Evolutionary conservation across 345 rosid genomes (phyloP), one percentile per base, ranked within the genome.

Genomic region (Melastoma malabathricum): DNA sequence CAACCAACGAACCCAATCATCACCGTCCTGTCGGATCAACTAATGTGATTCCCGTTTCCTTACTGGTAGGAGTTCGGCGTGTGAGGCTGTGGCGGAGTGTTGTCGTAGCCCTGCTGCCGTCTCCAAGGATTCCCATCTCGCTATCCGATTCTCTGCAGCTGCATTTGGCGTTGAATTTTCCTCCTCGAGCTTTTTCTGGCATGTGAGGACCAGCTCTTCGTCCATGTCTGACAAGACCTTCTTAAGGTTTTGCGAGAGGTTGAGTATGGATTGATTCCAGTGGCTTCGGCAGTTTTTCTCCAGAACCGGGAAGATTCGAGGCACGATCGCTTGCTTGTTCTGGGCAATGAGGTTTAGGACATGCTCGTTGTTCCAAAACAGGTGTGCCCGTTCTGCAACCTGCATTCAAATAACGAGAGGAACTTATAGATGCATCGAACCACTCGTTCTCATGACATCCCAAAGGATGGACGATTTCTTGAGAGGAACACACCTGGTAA

Each of bases 341-440:
- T 76, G 70, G 13, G 67, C 59, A 6, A 81, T 58, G 9, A 76
- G 86, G 44, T 70, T 68, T 15, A 81, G 71, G 66, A 84, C 27
- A 46, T 73, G 83, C 64, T 79, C 89, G 2, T 84, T 84, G 71
- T 79, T 76, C 89, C 79, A 81, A 16, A 84, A 62, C 70, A 84
- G 64, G 66, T 81, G 94, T 17, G 89, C 89, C 41, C 94, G 76
- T 70, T 84, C 89, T 1, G 94, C 82, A 47, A 84, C 88, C 94
- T 84, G 76, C 58, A 73, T 52, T 13, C 17, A 4, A 15, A 31
- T 22, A 49, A 60, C 10, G 19, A 43, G 25, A 39, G 39, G 45
- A 56, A 9, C 41, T 34, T 34, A 34, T 12, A 34, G 41, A 7
- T 34, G 10, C 12, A 9, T 34, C 41, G 2, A 34, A 34, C 12